These are phyloP conservation scores for Malus hybrid DNA, from an alignment of 331 rosid genomes.

Conservation along the genomic window DNA sequence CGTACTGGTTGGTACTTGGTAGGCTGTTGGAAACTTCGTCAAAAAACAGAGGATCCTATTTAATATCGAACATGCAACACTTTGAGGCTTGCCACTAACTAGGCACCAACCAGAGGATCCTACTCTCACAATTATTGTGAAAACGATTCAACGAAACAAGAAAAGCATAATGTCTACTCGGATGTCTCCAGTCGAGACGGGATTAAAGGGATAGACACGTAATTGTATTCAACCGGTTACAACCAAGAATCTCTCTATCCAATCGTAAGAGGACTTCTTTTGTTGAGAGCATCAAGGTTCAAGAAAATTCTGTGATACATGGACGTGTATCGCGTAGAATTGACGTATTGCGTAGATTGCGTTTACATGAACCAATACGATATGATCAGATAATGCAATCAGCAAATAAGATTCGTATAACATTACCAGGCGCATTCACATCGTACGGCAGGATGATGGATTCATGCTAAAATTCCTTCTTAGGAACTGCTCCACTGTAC, in stretches of 20 bases:
- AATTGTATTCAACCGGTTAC: accelerated
- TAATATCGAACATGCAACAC: background rate
- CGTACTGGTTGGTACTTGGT: background rate
- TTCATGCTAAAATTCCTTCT: background rate
- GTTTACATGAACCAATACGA: no score
- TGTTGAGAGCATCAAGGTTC: no score
- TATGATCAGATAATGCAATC: background rate
- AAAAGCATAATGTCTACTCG: background rate
- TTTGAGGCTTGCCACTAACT: background rate
- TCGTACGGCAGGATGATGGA: background rate
- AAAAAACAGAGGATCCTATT: background rate
- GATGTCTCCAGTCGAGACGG: background rate
- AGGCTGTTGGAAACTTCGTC: background rate
- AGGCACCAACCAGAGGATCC: background rate
- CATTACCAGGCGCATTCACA: background rate
- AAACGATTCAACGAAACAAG: background rate
- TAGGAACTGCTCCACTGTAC: background rate
- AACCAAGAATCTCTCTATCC: no score
- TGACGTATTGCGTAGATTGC: no score
- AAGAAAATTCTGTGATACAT: no score
- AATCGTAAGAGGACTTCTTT: no score
- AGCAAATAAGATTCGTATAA: background rate
- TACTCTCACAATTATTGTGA: background rate
- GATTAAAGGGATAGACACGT: accelerated
- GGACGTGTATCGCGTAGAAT: no score